Evolutionary conservation across 225 moss, liverwort and hornwort species (phyloP), one percentile per base, ranked within the genome.

Genomic region (Sphagnum contortum): DNA sequence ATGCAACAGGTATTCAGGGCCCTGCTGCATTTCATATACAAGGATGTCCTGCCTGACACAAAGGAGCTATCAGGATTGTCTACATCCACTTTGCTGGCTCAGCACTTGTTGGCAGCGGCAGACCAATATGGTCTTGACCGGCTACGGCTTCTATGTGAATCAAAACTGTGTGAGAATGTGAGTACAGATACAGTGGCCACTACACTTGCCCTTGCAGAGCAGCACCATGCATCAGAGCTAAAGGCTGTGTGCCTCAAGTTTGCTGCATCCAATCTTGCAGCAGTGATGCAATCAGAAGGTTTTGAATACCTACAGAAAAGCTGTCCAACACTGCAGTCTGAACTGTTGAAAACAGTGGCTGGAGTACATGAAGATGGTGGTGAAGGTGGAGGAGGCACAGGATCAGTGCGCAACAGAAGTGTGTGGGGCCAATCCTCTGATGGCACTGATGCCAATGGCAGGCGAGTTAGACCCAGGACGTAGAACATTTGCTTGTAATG

Each of bases 221-320:
- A 98, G 77, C 98, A 98, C 62, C 98, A 98, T 73, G 98, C 98
- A 11, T 86, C 90, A 5, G 93, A 98, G 72, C 70, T 98, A 49
- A 98, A 98, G 79, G 87, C 98, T 12, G 98, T 98, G 64, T 98
- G 98, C 78, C 75, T 98, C 53, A 98, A 98, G 72, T 98, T 82
- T 66, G 98, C 93, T 48, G 98, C 98, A 56, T 69, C 83, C 14
- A 87, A 98, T 61, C 87, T 98, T 45, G 84, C 92, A 74, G 98
- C 93, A 60, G 93, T 98, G 70, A 93, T 98, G 93, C 85, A 93
- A 9, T 93, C 93, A 12, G 98, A 98, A 54, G 98, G 98, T 8
- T 98, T 98, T 57, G 98, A 98, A 64, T 98, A 98, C 52, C 84
- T 98, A n/a, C 90, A 90, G 52, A 93, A 98, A 57, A 98, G 98